Evolutionary conservation across 73 alveolate species (phyloP).

Genomic region (Stentor coeruleus): DNA sequence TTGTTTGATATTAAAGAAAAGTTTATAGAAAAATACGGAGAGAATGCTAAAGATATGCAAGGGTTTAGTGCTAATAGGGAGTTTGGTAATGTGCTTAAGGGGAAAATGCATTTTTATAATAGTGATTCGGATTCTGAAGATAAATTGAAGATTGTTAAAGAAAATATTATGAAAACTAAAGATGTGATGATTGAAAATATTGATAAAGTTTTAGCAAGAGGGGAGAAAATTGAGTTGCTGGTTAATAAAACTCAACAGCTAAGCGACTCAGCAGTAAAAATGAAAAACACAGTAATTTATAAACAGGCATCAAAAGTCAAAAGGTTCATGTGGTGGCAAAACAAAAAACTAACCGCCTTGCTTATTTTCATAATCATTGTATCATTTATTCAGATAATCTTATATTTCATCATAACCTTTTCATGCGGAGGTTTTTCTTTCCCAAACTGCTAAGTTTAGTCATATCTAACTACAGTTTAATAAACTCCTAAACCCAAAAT

Average conservation of each 20-base stretch:
- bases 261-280: slow-evolving; percentile 18
- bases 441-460: too few relatives aligned
- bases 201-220: slow-evolving; percentile 27
- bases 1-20: not conserved
- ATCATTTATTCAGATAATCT: slow-evolving; percentile 6
- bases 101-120: slow-evolving; percentile 12
- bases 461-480: too few relatives aligned
- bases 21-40: slow-evolving; percentile 12
- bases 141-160: slow-evolving; percentile 1
- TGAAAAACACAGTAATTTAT: not conserved
- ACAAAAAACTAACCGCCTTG: slow-evolving; percentile 9
- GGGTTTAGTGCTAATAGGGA: not conserved
- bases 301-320: slow-evolving; percentile 20
- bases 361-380: slow-evolving; percentile 11
- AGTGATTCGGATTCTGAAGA: slow-evolving; percentile 17
- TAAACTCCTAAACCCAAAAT: too few relatives aligned
- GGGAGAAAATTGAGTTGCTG: slow-evolving; percentile 28
- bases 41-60: not conserved
- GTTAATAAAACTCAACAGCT: slow-evolving; percentile 14
- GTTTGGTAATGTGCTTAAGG: not conserved
- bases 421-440: slow-evolving; percentile 6
- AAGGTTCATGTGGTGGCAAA: slow-evolving; percentile 29
- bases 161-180: slow-evolving; percentile 2
- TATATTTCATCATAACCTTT: not conserved
- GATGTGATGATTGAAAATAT: slow-evolving; percentile 22